phyloP scores from a whole-genome alignment of 805 yeast species.

The Barnettozyma pratensis region DNA sequence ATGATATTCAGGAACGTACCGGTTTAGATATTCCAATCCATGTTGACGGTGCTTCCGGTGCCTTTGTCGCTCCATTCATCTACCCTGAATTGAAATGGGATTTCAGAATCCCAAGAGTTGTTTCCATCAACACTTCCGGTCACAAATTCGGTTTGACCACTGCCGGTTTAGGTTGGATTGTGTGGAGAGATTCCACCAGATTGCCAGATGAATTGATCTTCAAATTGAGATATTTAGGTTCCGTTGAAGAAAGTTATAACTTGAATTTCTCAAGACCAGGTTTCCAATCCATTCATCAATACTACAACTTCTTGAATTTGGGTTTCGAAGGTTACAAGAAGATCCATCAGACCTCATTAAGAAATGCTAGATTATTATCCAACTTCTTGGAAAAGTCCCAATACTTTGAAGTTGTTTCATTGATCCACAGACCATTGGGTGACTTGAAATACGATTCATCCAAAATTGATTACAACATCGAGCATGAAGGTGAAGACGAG shows the following conservation, averaged over 20 bases:
- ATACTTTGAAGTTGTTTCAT: conserved; percentile 68
- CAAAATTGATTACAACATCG: conserved; percentile 24
- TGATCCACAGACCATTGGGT: conserved; percentile 61
- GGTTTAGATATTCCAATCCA: conserved; percentile 77
- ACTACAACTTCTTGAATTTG: conserved; percentile 66
- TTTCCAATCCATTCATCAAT: conserved; percentile 84
- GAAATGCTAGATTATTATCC: conserved; percentile 66
- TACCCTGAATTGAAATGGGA: conserved; percentile 82
- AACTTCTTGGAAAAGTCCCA: conserved; percentile 58
- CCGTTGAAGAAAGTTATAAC: conserved; percentile 80
- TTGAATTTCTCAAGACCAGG: conserved; percentile 92
- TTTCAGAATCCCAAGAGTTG: conserved; percentile 70
- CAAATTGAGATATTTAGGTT: conserved; percentile 80
- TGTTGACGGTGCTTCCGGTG: conserved; percentile 94
- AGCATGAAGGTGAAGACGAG: conserved; percentile 33
- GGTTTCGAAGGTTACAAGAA: conserved; percentile 71
- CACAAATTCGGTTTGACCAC: conserved; percentile 90
- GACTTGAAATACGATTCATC: conserved; percentile 20
- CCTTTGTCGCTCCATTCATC: conserved; percentile 78
- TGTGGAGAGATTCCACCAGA: conserved; percentile 63
- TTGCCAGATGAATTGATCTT: conserved; percentile 72
- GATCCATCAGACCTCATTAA: conserved; percentile 55
- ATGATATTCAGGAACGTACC: conserved; percentile 58
- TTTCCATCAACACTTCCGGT: conserved; percentile 83
- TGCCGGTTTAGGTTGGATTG: conserved; percentile 90